Evolutionary conservation across 768 basidiomycete genomes (phyloP).

Genomic region (Russula foetens): DNA sequence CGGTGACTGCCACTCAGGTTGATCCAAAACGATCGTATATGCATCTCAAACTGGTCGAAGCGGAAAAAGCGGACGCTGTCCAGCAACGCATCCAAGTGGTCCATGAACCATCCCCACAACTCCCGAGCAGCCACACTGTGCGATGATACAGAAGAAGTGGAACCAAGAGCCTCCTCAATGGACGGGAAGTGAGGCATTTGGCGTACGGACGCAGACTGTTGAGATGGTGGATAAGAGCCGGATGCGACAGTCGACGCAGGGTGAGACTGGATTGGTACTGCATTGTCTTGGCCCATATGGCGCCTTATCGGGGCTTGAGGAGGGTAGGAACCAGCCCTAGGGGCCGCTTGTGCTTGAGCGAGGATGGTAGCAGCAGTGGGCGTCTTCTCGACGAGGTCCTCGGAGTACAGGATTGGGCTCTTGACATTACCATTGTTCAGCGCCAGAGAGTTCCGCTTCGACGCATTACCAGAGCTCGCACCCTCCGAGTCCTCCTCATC

Average conservation of each 20-base stretch:
- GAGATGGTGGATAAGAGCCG: constrained; percentile 37
- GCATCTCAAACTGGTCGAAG: constrained; percentile 87
- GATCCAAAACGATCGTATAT: constrained; percentile 81
- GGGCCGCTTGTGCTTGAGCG: constrained; percentile 68
- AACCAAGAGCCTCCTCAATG: constrained; percentile 77
- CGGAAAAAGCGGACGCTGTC: constrained; percentile 71
- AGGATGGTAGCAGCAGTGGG: constrained; percentile 72
- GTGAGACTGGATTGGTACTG: constrained; percentile 43
- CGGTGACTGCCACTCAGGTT: constrained; percentile 63
- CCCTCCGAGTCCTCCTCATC: constrained; percentile 84
- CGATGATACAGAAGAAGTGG: constrained; percentile 56
- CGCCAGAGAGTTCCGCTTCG: constrained; percentile 68
- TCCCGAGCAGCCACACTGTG: constrained; percentile 76
- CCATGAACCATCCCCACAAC: constrained; percentile 89
- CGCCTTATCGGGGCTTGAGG: constrained; percentile 72
- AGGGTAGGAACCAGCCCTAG: constrained; percentile 47
- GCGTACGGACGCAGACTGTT: constrained; percentile 56
- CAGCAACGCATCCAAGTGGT: constrained; percentile 77
- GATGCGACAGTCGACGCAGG: constrained; percentile 36
- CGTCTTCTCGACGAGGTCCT: constrained; percentile 77
- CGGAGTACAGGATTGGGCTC: constrained; percentile 41
- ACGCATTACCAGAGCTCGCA: constrained; percentile 47
- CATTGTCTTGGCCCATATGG: constrained; percentile 45
- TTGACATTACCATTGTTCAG: constrained; percentile 60
- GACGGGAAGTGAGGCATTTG: constrained; percentile 75